These are phyloP conservation scores for Colletotrichum shisoi DNA, from an alignment of 2,329 filamentous ascomycete species.

Conservation along the genomic window DNA sequence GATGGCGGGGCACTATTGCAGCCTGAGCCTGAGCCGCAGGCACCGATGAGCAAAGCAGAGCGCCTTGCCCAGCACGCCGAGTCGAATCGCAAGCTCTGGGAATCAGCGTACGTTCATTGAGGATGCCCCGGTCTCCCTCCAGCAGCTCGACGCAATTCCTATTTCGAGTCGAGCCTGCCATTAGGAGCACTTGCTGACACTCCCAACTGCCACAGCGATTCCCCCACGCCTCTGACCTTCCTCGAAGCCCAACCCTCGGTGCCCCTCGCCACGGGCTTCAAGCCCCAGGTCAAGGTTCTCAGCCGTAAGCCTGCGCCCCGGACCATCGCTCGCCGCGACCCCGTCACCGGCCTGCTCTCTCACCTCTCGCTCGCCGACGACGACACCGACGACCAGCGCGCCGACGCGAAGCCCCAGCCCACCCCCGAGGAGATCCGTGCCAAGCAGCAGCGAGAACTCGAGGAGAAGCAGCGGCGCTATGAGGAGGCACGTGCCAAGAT, in stretches of 20 bases:
- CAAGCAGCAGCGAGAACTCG: conserved; percentile 78
- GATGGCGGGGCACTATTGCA: conserved; percentile 50
- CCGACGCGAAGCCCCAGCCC: conserved; percentile 66
- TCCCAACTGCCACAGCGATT: conserved; percentile 64
- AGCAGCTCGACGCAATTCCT: not conserved
- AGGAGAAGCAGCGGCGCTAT: conserved; percentile 90
- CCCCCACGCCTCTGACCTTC: conserved; percentile 77
- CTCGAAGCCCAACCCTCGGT: conserved; percentile 70
- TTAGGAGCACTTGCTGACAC: not conserved
- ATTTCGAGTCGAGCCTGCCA: not conserved
- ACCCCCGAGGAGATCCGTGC: conserved; percentile 79
- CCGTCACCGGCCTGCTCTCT: conserved; percentile 57
- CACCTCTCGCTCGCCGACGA: conserved; percentile 59
- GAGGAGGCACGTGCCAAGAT: conserved; percentile 88
- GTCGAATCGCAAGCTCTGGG: conserved; percentile 85
- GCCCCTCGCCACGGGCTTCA: conserved; percentile 75
- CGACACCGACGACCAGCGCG: conserved; percentile 72
- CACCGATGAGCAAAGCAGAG: conserved; percentile 73
- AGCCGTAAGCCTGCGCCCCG: conserved; percentile 78
- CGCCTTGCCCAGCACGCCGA: conserved; percentile 81
- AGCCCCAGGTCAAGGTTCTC: conserved; percentile 82
- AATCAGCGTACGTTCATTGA: conserved; percentile 73
- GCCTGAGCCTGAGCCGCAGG: conserved; percentile 48
- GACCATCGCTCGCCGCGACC: conserved; percentile 66
- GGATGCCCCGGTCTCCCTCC: not conserved